Evolutionary conservation across 2,329 filamentous ascomycete species (phyloP).

Genomic region (Paecilomyces sp.): DNA sequence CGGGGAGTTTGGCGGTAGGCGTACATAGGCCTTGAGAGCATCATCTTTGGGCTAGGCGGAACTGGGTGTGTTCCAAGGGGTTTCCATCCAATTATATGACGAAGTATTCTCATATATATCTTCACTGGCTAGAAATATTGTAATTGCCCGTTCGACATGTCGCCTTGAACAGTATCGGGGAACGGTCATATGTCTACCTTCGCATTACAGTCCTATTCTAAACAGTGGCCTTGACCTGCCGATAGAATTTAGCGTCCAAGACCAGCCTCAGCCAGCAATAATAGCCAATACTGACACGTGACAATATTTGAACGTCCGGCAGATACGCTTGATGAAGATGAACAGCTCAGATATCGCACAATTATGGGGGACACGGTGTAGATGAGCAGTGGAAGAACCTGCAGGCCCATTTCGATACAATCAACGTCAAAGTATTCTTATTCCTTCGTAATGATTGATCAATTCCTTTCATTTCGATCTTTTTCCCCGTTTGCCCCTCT

Average conservation of each 20-base stretch:
- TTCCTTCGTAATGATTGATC: conserved; percentile 8
- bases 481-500: conserved; percentile 2
- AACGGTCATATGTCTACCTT: no score
- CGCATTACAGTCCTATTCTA: no score
- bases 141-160: no score
- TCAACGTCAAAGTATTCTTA: not conserved
- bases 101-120: not conserved
- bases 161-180: no score
- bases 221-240: no score
- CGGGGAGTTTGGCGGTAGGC: not conserved
- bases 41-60: not conserved
- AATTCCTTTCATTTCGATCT: conserved; percentile 11
- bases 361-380: not conserved
- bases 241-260: no score
- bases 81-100: not conserved
- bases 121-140: not conserved
- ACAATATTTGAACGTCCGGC: not conserved
- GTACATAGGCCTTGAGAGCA: not conserved
- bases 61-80: no score
- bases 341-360: not conserved
- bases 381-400: not conserved
- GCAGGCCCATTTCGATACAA: not conserved
- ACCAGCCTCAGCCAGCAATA: not conserved
- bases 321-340: not conserved
- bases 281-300: not conserved